Base-by-base conservation (phyloP, 352 stramenopile genomes). In the Pythium volutum region DNA sequence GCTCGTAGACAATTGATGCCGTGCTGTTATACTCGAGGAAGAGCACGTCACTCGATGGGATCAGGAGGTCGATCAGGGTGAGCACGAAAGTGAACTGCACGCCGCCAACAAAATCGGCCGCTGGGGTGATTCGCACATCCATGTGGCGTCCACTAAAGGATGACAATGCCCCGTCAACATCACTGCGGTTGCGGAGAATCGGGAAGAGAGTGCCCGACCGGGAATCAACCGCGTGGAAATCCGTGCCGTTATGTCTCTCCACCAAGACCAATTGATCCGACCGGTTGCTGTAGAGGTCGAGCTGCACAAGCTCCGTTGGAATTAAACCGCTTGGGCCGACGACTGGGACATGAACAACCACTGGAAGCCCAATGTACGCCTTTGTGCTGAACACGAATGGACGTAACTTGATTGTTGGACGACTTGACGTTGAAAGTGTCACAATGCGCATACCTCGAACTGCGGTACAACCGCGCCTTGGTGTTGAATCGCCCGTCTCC, bases 381-480 rank as follows among this genome's bases (percentile, higher is more conserved):
- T 61, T 73, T 15, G 48, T 49, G 49, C 71, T 78, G 61, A 69
- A 76, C 1, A 61, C 42, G 27, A 69, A 72, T 5, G 68, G 67
- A 15, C 47, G 22, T 11, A 59, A 36, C 1, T 64, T 53, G 15
- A 25, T 61, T 29, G 60, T 29, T 8, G 48, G 8, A 14, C 23
- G 16, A 3, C 8, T 42, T 26, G 22, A 42, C 26, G 33, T 64
- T 22, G 60, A 48, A 31, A 75, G 46, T 4, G 48, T 55, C 8
- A 72, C 18, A 14, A 76, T 22, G 0, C 39, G 54, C 18, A 74
- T 14, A 20, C 67, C 70, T 15, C 38, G 50, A 2, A 39, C 48
- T 10, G 51, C 31, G n/a, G 29, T 53, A n/a, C 71, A 78, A 11
- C 58, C 60, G 20, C 41, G 41, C 14, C 1, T 20, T 5, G 16